Conservation (phyloP, 805 yeast genomes). For the Yamadazyma olivae region DNA sequence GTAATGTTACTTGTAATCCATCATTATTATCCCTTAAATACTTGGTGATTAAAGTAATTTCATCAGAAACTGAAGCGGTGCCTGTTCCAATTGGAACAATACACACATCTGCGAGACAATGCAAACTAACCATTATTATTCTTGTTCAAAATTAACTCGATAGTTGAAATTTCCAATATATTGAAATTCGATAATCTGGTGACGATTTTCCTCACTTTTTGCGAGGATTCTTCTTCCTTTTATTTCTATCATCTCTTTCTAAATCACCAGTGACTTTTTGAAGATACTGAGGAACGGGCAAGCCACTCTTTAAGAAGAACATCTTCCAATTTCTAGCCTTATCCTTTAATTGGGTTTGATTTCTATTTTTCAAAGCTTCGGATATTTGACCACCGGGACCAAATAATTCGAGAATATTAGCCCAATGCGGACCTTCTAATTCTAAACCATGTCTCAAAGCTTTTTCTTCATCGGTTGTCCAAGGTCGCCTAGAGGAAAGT, state of each 20-base stretch:
- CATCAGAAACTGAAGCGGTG: constrained; percentile 75
- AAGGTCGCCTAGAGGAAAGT: constrained; percentile 53
- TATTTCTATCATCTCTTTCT: constrained; percentile 49
- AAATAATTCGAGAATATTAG: constrained; percentile 81
- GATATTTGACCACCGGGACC: constrained; percentile 91
- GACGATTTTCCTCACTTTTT: too few species aligned
- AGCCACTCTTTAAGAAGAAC: constrained; percentile 71
- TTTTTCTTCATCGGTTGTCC: constrained; percentile 88
- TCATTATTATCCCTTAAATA: constrained; percentile 55
- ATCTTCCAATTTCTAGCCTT: constrained; percentile 96
- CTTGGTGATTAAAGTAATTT: constrained; percentile 68
- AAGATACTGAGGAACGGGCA: constrained; percentile 77
- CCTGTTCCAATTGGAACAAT: constrained; percentile 84
- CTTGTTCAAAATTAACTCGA: too few species aligned
- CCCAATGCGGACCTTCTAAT: constrained; percentile 89
- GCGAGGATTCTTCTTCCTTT: constrained; percentile 26
- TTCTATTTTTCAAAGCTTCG: constrained; percentile 82
- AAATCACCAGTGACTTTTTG: constrained; percentile 84
- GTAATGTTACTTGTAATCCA: constrained; percentile 60
- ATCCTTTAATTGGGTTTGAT: constrained; percentile 90
- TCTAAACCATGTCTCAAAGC: constrained; percentile 80
- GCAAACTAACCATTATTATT: constrained; percentile 36
- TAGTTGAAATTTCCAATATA: background rate
- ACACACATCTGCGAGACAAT: constrained; percentile 84
- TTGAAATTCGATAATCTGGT: too few species aligned